Base-by-base conservation (phyloP, 805 yeast species). In the Lipomyces lipofer region DNA sequence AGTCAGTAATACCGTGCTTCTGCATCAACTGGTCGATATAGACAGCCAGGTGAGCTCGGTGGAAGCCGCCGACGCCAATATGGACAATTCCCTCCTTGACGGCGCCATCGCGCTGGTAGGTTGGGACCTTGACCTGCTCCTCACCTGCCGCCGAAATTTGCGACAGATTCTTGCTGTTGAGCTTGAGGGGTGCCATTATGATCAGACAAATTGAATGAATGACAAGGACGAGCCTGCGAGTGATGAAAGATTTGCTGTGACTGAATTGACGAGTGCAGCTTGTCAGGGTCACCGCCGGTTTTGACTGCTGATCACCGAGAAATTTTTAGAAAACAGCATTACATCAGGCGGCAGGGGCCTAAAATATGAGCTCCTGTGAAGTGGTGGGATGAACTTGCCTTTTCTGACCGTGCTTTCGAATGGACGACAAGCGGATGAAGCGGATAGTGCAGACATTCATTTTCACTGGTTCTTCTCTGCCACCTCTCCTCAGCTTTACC, bases 21-120 rank as follows among this genome's bases (percentile, higher is more conserved):
- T 35, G 39, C 39, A 35, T 35, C 39, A 35, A 35, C 39, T 35
- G 39, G 39, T 35, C 39, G 19, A 35, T 35, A 35, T 35, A 35
- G 39, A 35, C 39, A 10, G 39, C 39, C 39, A 35, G 22, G 39
- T 35, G 39, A 13, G 39, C 39, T 35, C 39, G 39, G 39, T 35
- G 39, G 39, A 35, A 35, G 39, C 39, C 39, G 39, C 39, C 39
- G 39, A 35, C 39, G 39, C 39, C 39, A 35, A 35, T 35, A 35
- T 35, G 39, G 39, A 35, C 39, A 17, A 35, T 35, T 35, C 39
- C 39, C 39, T 35, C 39, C 39, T n/a, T 35, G 39, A 35, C 39
- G 39, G 39, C 39, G 39, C 39, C 39, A 35, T 35, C 39, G 39
- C 39, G 39, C 39, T 35, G 39, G 39, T 35, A 35, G 17, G 22